Percentiles rank a stretch among this genome's conserved stretches.
These are phyloP conservation scores for Fusarium xylarioides DNA, from an alignment of 2,329 filamentous ascomycete species.

Conservation along the genomic window DNA sequence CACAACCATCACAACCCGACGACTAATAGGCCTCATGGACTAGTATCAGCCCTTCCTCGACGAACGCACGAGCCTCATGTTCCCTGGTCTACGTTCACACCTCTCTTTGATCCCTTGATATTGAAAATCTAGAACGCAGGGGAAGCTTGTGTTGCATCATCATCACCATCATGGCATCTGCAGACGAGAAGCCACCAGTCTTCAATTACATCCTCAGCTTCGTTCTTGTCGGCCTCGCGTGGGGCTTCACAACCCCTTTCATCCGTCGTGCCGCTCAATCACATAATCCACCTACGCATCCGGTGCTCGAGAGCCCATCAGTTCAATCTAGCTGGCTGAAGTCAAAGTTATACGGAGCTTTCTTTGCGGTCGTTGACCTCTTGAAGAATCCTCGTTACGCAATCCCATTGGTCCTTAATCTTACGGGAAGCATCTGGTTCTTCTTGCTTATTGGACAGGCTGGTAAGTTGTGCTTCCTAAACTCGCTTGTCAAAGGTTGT, in stretches of 20 bases:
- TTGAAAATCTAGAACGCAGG: constrained; percentile 20
- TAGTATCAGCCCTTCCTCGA: background rate
- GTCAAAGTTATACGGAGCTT: constrained; percentile 68
- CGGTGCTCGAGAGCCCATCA: constrained; percentile 60
- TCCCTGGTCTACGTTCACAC: constrained; percentile 17
- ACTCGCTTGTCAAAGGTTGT: constrained; percentile 6
- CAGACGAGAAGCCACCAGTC: constrained; percentile 56
- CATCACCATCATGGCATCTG: constrained; percentile 19
- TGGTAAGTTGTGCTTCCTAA: constrained; percentile 63
- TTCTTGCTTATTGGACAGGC: constrained; percentile 93
- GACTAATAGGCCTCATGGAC: constrained; percentile 27
- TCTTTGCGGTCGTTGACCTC: constrained; percentile 81
- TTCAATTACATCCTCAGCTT: constrained; percentile 91
- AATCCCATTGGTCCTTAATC: constrained; percentile 83
- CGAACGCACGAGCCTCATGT: constrained; percentile 34
- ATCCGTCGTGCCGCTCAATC: constrained; percentile 85
- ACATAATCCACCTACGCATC: constrained; percentile 71
- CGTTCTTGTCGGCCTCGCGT: constrained; percentile 88
- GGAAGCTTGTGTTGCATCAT: constrained; percentile 9
- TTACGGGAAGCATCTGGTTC: constrained; percentile 96
- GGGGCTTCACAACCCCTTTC: constrained; percentile 93
- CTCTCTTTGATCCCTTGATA: constrained; percentile 1
- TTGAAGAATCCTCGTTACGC: constrained; percentile 85
- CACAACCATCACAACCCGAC: constrained; percentile 17
- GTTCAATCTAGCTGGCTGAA: constrained; percentile 68